These are phyloP conservation scores for Filosporella fistucella DNA, from an alignment of 495 filamentous ascomycete genomes.

Conservation along the genomic window DNA sequence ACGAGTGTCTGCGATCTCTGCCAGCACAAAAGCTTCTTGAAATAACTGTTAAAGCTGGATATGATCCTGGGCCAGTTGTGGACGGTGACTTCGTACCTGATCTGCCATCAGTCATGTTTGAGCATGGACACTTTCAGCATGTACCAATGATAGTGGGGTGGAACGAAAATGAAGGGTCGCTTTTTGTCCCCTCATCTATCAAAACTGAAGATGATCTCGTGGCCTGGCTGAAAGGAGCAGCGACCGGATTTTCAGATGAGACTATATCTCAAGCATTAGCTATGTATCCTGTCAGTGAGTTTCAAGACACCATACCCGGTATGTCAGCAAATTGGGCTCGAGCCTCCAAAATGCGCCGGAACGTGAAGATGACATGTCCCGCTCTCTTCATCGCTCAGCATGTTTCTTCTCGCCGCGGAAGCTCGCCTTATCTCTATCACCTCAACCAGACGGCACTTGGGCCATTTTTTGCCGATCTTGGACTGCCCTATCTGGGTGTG, in stretches of 20 bases:
- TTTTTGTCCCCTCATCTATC: constrained; percentile 41
- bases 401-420: constrained; percentile 27
- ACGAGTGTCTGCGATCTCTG: constrained; percentile 56
- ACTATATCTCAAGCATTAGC: constrained; percentile 23
- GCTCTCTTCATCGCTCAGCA: constrained; percentile 33
- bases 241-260: constrained; percentile 17
- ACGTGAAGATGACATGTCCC: constrained; percentile 43
- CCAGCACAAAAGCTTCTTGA: constrained; percentile 56
- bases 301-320: constrained; percentile 24
- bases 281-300: constrained; percentile 37
- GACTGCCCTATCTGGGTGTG: constrained; percentile 31
- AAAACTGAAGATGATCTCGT: constrained; percentile 30
- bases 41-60: constrained; percentile 54
- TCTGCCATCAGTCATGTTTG: constrained; percentile 36
- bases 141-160: constrained; percentile 55
- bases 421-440: constrained; percentile 29
- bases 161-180: constrained; percentile 52
- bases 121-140: constrained; percentile 42
- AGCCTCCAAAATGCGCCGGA: constrained; percentile 37
- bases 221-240: constrained; percentile 25
- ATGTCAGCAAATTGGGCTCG: constrained; percentile 37
- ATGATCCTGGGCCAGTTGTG: constrained; percentile 58
- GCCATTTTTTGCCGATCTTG: constrained; percentile 26
- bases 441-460: constrained; percentile 39
- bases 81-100: constrained; percentile 46